Evolutionary conservation across 2,329 filamentous ascomycete species (phyloP).

Genomic region (Chaetomiaceae sp.): DNA sequence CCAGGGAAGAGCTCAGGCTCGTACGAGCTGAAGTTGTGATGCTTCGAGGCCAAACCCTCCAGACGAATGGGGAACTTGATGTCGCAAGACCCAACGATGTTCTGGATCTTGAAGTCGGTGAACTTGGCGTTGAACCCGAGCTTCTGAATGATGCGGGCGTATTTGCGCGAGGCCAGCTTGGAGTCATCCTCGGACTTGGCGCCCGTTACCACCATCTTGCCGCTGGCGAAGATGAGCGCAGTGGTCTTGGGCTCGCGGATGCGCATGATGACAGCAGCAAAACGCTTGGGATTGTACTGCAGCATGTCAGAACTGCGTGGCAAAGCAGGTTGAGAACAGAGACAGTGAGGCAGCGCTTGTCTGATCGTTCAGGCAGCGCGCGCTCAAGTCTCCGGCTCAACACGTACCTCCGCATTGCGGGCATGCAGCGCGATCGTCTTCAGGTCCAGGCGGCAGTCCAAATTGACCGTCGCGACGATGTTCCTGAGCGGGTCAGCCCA

Average conservation of each 20-base stretch:
- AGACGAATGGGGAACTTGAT: slow-evolving; percentile 99
- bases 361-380: slow-evolving; percentile 4
- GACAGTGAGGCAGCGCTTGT: neutral
- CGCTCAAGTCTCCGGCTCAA: slow-evolving; percentile 11
- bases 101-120: slow-evolving; percentile 99
- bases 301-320: slow-evolving; percentile 28
- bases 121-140: slow-evolving; percentile 99
- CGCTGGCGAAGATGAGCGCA: slow-evolving; percentile 92
- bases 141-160: slow-evolving; percentile 98
- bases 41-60: slow-evolving; percentile 89
- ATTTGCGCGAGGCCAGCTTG: slow-evolving; percentile 94
- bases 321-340: slow-evolving; percentile 19
- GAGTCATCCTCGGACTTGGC: slow-evolving; percentile 97
- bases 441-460: slow-evolving; percentile 93
- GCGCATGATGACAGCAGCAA: slow-evolving; percentile 98
- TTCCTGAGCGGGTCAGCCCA: slow-evolving; percentile 63
- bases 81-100: slow-evolving; percentile 97
- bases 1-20: slow-evolving; percentile 98
- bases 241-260: slow-evolving; percentile 99
- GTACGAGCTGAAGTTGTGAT: slow-evolving; percentile 99
- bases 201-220: slow-evolving; percentile 99
- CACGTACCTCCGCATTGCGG: slow-evolving; percentile 71
- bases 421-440: slow-evolving; percentile 99
- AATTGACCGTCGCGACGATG: slow-evolving; percentile 97
- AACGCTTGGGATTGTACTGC: slow-evolving; percentile 59